Percentiles rank a stretch among this genome's conserved stretches.
Conservation (phyloP, 169 alveolate genomes). For the Babesia bigemina region DNA sequence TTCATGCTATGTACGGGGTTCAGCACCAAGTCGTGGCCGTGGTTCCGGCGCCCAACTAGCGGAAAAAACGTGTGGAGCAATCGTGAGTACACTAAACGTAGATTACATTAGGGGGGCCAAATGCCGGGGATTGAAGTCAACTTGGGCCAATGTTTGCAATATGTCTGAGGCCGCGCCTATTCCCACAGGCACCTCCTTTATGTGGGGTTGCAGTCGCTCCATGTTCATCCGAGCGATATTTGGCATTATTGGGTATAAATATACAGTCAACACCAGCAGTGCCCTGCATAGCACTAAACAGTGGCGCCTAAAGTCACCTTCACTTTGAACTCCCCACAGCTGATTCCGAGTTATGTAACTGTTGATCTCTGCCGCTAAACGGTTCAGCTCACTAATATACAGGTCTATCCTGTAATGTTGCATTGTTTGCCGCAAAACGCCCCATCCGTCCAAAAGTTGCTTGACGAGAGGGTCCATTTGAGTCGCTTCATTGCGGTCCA, state of each 20-base stretch:
- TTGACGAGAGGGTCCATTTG: neutral
- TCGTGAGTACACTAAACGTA: conserved; percentile 74
- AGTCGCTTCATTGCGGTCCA: neutral
- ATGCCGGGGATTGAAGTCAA: conserved; percentile 35
- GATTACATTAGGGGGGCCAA: conserved; percentile 23
- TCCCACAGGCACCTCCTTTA: conserved; percentile 11
- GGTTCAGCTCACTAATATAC: conserved; percentile 27
- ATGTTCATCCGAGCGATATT: conserved; percentile 20
- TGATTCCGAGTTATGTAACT: conserved; percentile 35
- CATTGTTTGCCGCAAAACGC: neutral
- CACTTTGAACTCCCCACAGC: conserved; percentile 32
- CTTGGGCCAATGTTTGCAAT: neutral
- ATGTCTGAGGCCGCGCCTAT: neutral
- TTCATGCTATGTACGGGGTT: neutral
- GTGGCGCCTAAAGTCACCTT: conserved; percentile 1
- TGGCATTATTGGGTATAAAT: conserved; percentile 50
- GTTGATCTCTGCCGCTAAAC: conserved; percentile 32
- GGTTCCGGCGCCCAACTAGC: conserved; percentile 74
- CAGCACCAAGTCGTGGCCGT: conserved; percentile 75
- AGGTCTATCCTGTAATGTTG: conserved; percentile 30
- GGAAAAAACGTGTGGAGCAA: conserved; percentile 75
- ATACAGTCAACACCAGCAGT: conserved; percentile 20
- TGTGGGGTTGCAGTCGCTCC: conserved; percentile 37
- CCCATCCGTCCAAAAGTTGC: neutral
- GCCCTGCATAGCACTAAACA: conserved; percentile 13